phyloP scores from a whole-genome alignment of 2,329 filamentous ascomycete species.

The Fusarium nodosum region DNA sequence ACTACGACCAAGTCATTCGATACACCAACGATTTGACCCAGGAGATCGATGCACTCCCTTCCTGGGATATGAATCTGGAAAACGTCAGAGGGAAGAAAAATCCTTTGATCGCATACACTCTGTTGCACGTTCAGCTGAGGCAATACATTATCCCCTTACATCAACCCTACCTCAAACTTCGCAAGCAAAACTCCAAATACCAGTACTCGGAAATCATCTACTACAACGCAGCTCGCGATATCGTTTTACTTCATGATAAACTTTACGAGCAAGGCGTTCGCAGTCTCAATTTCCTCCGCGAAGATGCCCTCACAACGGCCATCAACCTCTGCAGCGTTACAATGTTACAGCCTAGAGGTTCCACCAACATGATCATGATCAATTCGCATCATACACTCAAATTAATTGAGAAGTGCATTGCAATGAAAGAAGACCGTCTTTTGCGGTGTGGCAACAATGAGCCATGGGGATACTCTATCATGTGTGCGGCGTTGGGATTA shows the following conservation, averaged over 20 bases:
- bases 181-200: constrained; percentile 71
- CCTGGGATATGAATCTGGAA: constrained; percentile 62
- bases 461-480: constrained; percentile 74
- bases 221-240: constrained; percentile 72
- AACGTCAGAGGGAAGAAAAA: constrained; percentile 62
- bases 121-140: constrained; percentile 71
- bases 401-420: constrained; percentile 72
- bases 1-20: constrained; percentile 72
- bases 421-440: constrained; percentile 72
- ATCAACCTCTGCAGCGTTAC: constrained; percentile 73
- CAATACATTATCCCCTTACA: constrained; percentile 74
- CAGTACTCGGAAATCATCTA: constrained; percentile 74
- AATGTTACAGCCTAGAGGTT: constrained; percentile 70
- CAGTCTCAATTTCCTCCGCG: constrained; percentile 70
- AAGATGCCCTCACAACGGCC: constrained; percentile 70
- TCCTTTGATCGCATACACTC: constrained; percentile 70
- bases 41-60: constrained; percentile 71
- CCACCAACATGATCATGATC: constrained; percentile 73
- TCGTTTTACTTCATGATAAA: constrained; percentile 72
- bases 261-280: constrained; percentile 71
- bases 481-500: constrained; percentile 71
- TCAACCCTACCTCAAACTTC: constrained; percentile 71
- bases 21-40: constrained; percentile 73
- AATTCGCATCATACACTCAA: constrained; percentile 71
- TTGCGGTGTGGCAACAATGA: constrained; percentile 74